Evolutionary conservation across 1,139 yeast species (phyloP).

Genomic region (Saccharomyces hybrid): DNA sequence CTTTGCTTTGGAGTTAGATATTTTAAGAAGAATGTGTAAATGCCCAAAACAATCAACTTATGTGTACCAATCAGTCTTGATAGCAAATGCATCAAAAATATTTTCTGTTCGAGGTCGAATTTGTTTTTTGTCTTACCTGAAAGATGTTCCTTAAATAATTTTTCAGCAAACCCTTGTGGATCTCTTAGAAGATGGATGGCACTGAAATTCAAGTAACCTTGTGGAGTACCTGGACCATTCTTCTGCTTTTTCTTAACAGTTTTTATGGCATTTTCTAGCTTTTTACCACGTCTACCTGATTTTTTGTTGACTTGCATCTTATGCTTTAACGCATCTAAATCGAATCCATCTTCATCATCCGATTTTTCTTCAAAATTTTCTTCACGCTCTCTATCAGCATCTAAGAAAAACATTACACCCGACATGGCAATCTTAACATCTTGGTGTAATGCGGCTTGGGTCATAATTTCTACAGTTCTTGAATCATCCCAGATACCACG

Average conservation of each 20-base stretch:
- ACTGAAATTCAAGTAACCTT: slow-evolving; percentile 80
- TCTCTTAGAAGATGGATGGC: slow-evolving; percentile 91
- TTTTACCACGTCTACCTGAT: slow-evolving; percentile 69
- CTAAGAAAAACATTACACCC: slow-evolving; percentile 84
- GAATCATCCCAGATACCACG: slow-evolving; percentile 98
- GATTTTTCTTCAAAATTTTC: slow-evolving; percentile 66
- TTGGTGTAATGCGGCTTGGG: slow-evolving; percentile 82
- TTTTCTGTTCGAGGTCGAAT: slow-evolving; percentile 80
- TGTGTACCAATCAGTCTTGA: slow-evolving; percentile 91
- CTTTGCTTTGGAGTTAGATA: slow-evolving; percentile 90
- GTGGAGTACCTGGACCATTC: slow-evolving; percentile 41
- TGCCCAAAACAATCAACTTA: slow-evolving; percentile 80
- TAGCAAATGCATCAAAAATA: slow-evolving; percentile 74
- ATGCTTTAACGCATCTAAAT: slow-evolving; percentile 64
- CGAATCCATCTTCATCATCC: slow-evolving; percentile 68
- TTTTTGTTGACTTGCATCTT: slow-evolving; percentile 78
- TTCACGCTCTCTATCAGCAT: slow-evolving; percentile 93
- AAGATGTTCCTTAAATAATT: slow-evolving; percentile 62
- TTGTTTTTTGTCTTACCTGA: slow-evolving; percentile 57
- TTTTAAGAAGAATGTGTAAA: slow-evolving; percentile 80
- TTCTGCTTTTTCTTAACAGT: slow-evolving; percentile 51
- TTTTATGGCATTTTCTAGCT: slow-evolving; percentile 65
- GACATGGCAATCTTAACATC: slow-evolving; percentile 84
- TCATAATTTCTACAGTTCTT: slow-evolving; percentile 92
- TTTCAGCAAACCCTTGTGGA: slow-evolving; percentile 96